Evolutionary conservation across 495 filamentous ascomycete genomes (phyloP).

Genomic region (Evernia prunastri): DNA sequence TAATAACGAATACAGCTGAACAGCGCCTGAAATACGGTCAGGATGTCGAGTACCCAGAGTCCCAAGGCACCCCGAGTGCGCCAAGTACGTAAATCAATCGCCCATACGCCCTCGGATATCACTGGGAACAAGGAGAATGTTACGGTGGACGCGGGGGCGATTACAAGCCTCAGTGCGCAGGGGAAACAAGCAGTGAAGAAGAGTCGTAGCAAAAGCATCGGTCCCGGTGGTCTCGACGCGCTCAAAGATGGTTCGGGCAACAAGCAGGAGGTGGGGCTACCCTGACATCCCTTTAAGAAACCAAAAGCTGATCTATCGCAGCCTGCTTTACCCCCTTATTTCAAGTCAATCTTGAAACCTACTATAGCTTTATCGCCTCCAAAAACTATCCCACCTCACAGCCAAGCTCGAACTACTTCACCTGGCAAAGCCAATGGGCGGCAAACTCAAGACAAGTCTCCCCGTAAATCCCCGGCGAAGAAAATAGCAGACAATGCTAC

Average conservation of each 20-base stretch:
- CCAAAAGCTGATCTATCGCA: conserved; percentile 26
- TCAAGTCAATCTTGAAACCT: conserved; percentile 82
- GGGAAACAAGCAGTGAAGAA: conserved; percentile 55
- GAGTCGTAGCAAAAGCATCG: conserved; percentile 89
- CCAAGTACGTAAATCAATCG: conserved; percentile 73
- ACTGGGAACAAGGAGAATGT: conserved; percentile 65
- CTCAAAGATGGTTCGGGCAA: conserved; percentile 75
- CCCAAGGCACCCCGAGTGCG: conserved; percentile 30
- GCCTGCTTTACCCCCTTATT: conserved; percentile 50
- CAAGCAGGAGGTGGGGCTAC: conserved; percentile 59
- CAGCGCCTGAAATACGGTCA: not conserved
- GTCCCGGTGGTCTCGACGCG: conserved; percentile 80
- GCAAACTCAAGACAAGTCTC: conserved; percentile 21
- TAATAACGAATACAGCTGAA: not conserved
- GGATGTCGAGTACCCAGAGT: conserved; percentile 18
- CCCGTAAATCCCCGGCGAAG: conserved; percentile 1
- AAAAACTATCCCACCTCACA: conserved; percentile 51
- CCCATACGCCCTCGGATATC: conserved; percentile 50
- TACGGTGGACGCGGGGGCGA: conserved; percentile 51
- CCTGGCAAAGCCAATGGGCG: conserved; percentile 28
- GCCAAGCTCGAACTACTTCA: conserved; percentile 40
- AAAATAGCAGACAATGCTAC: conserved; percentile 32
- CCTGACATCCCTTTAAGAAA: not conserved
- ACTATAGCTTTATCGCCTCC: conserved; percentile 62
- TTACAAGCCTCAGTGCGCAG: conserved; percentile 33